Base-by-base conservation (phyloP, 2,329 filamentous ascomycete genomes). In the Ceratocystis albifundus region DNA sequence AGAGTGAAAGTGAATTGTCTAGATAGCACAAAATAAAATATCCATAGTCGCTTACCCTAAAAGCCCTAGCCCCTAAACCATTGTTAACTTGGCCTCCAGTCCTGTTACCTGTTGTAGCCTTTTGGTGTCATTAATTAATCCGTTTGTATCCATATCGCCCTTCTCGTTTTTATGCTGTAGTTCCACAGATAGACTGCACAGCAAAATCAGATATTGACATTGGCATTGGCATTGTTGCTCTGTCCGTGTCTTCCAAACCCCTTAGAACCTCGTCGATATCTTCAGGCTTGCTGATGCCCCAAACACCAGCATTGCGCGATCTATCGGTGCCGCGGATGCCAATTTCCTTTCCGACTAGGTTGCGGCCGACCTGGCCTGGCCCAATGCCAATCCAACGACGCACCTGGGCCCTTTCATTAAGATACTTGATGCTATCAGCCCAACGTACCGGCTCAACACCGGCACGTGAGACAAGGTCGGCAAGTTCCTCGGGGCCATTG, bases 321-420 rank as follows among this genome's bases (percentile, higher is more conserved):
- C 83, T 78, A 66, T 94, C 89, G 72, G 87, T 84, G 25, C 85
- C 85, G 62, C 85, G 84, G 84, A 94, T 92, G 8, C 91, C 92
- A 2, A 96, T 92, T 76, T 96, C 93, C 76, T 96, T 96, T 12
- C 92, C 91, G 0, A 97, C 92, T 6, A 97, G 79, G 74, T 96
- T 96, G 67, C 92, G 82, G 0, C 93, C 93, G 1, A 97, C 93
- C 74, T 96, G 96, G 4, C 93, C 93, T 0, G 93, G 93, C 0
- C 93, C 93, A 69, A 97, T 90, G 55, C 93, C 93, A 62, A 97
- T 83, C 88, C 93, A 96, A 66, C 92, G 80, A 71, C 86, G 81
- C 20, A 96, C 89, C 69, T 87, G 87, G 72, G 87, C 83, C 71
- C 94, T 85, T 73, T 94, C 86, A 74, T 96, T 90, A 62, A 96